phyloP scores from a whole-genome alignment of 352 stramenopile species.

The Phytophthora pluvialis region DNA sequence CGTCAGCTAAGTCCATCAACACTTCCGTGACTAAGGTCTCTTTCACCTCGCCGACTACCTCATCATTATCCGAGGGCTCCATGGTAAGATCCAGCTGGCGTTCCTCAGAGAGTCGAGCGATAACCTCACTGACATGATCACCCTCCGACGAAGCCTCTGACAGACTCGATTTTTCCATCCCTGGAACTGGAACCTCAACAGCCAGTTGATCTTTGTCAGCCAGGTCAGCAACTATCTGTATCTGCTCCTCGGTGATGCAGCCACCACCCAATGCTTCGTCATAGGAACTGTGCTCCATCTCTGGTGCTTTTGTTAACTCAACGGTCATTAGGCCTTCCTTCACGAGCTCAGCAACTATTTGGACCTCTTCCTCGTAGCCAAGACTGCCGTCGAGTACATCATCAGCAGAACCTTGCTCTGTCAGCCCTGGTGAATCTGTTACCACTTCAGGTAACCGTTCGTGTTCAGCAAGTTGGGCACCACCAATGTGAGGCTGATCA shows the following conservation, averaged over 20 bases:
- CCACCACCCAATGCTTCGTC: neutral
- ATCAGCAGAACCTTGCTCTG: constrained; percentile 8
- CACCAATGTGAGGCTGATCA: neutral
- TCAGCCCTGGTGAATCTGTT: neutral
- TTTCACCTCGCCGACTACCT: constrained; percentile 3
- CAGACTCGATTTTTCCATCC: neutral
- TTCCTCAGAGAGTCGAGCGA: constrained; percentile 2
- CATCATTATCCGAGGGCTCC: constrained; percentile 3
- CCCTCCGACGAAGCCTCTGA: neutral
- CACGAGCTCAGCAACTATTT: neutral
- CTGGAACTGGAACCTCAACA: neutral
- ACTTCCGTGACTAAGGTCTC: constrained; percentile 19
- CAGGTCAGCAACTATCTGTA: neutral
- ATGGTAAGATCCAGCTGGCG: neutral
- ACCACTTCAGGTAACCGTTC: neutral
- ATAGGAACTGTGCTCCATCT: neutral
- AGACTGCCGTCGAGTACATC: neutral
- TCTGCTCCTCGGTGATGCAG: neutral
- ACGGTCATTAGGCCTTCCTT: neutral
- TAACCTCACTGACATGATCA: constrained; percentile 4
- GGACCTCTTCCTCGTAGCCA: neutral
- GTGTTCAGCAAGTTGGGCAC: neutral
- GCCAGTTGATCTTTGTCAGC: neutral
- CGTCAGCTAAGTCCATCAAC: constrained; percentile 9
- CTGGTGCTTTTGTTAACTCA: neutral